Evolutionary conservation across 176 grass and related monocot genomes (phyloP).

Genomic region (Poa pratensis): DNA sequence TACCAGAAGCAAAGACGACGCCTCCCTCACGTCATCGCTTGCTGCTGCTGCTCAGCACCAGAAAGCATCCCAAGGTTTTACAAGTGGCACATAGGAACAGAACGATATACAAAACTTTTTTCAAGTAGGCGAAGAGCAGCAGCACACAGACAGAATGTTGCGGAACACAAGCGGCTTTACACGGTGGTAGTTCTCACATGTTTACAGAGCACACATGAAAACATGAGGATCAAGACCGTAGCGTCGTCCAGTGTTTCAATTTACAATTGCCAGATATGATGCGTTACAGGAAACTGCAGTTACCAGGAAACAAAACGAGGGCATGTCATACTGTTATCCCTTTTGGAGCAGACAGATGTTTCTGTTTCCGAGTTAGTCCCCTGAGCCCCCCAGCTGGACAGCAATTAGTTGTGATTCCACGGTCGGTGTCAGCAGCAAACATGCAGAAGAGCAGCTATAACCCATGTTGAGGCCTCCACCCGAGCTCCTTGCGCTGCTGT

Average conservation of each 20-base stretch:
- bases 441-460: background rate
- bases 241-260: conserved; percentile 22
- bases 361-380: conserved; percentile 26
- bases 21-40: conserved; percentile 23
- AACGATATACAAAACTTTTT: background rate
- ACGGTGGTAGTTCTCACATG: conserved; percentile 20
- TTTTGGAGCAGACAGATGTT: conserved; percentile 1
- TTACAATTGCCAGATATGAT: conserved; percentile 36
- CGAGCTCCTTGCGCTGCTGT: conserved; percentile 82
- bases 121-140: background rate
- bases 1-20: conserved; percentile 27
- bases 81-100: conserved; percentile 10
- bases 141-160: background rate
- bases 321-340: conserved; percentile 6
- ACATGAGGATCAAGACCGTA: background rate
- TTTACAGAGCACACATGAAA: conserved; percentile 33
- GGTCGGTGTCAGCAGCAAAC: background rate
- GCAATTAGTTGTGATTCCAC: conserved; percentile 10
- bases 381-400: background rate
- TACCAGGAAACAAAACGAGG: conserved; percentile 32
- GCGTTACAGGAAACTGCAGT: conserved; percentile 17
- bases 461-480: conserved; percentile 52
- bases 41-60: background rate
- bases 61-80: background rate
- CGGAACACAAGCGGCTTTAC: background rate